These are phyloP conservation scores for Corymbia calophylla DNA, from an alignment of 441 rosid genomes.

Conservation along the genomic window DNA sequence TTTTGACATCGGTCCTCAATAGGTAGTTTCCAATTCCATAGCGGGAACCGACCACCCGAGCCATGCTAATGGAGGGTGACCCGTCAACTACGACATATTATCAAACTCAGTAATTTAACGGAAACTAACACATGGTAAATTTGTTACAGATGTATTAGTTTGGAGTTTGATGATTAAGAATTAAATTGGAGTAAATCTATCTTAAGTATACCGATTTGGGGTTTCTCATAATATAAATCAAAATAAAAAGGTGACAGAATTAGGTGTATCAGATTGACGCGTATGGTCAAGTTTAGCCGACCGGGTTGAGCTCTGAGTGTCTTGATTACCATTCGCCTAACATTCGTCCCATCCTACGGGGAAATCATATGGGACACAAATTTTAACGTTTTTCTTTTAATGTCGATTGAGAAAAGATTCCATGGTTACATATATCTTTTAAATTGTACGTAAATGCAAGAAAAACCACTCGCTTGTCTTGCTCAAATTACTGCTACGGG, in stretches of 20 bases:
- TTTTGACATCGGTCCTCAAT: too few species aligned
- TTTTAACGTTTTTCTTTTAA: not conserved
- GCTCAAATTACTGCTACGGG: not conserved
- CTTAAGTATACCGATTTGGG: too few species aligned
- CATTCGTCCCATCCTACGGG: not conserved
- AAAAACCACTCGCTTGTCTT: not conserved
- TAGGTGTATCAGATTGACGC: not conserved
- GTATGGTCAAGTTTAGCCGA: not conserved
- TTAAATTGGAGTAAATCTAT: too few species aligned
- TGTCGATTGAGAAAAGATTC: not conserved
- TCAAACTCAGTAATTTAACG: too few species aligned
- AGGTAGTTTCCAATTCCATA: too few species aligned
- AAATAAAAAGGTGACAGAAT: not conserved
- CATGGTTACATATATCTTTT: not conserved
- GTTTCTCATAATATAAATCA: too few species aligned
- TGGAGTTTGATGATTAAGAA: too few species aligned
- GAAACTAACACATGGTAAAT: too few species aligned
- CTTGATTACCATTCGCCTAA: not conserved
- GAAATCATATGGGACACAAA: not conserved
- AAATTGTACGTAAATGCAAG: not conserved
- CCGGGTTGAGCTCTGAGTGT: not conserved
- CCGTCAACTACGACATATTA: too few species aligned
- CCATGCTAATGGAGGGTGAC: too few species aligned
- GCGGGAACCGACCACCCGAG: too few species aligned
- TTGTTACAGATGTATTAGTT: too few species aligned